Conservation (phyloP, 169 alveolate genomes). For the Plasmodium coatneyi region DNA sequence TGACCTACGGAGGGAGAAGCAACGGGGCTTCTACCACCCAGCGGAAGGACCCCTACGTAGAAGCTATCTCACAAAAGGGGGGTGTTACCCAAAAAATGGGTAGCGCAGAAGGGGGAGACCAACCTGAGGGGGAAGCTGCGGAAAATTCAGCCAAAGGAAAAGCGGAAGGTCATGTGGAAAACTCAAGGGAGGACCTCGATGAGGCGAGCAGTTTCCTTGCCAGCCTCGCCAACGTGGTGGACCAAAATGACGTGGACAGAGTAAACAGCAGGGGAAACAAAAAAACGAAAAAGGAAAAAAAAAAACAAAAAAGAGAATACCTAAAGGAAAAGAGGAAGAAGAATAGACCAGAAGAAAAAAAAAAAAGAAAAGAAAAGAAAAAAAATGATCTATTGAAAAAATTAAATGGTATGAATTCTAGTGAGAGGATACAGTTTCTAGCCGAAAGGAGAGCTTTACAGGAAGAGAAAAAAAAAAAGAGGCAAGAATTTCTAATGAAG, state of each 20-base stretch:
- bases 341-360: conserved; percentile 73
- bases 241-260: conserved; percentile 31
- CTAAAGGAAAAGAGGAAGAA: conserved; percentile 56
- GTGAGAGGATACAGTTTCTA: conserved; percentile 67
- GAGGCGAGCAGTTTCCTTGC: conserved; percentile 14
- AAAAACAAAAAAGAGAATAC: conserved; percentile 30
- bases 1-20: background rate
- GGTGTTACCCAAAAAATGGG: background rate
- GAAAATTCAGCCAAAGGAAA: background rate
- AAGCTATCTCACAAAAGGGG: background rate
- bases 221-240: conserved; percentile 32
- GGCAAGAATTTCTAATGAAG: conserved; percentile 25
- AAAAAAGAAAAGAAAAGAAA: conserved; percentile 49
- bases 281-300: conserved; percentile 64
- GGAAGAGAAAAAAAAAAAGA: conserved; percentile 74
- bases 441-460: conserved; percentile 72
- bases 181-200: background rate
- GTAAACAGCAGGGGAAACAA: background rate
- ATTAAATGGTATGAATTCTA: conserved; percentile 60
- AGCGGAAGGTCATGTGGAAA: background rate
- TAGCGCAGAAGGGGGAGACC: background rate
- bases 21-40: background rate
- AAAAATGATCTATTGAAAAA: conserved; percentile 29
- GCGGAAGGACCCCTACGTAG: background rate
- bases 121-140: background rate